Conservation (phyloP, 345 rosid genomes). For the Litchi chinensis region DNA sequence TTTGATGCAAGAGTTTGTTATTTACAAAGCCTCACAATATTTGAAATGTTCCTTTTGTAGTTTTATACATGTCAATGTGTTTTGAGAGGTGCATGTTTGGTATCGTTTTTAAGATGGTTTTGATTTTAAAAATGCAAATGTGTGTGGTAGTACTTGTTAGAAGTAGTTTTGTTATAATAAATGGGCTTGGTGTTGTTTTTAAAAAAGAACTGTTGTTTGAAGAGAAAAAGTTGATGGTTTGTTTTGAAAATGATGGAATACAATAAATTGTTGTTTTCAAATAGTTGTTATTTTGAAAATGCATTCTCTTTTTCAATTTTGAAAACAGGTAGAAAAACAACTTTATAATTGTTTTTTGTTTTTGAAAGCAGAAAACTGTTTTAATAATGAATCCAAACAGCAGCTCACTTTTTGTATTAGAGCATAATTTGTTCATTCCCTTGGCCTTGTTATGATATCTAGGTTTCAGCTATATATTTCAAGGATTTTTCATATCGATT, state of each 20-base stretch:
- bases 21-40: too few relatives aligned
- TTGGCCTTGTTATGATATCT: not conserved
- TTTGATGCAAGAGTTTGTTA: not conserved
- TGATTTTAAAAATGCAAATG: not conserved
- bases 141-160: not conserved
- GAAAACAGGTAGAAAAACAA: not conserved
- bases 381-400: not conserved
- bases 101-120: not conserved
- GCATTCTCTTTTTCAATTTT: too few relatives aligned
- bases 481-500: not conserved
- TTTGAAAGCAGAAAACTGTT: not conserved
- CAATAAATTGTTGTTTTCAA: too few relatives aligned
- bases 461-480: not conserved
- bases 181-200: not conserved
- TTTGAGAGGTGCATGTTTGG: not conserved
- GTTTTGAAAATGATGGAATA: too few relatives aligned
- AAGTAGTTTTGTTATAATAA: not conserved
- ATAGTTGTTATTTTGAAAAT: too few relatives aligned
- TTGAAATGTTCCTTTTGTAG: not conserved
- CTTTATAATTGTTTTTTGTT: not conserved
- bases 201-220: not conserved
- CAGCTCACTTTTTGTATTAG: not conserved
- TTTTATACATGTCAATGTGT: not conserved
- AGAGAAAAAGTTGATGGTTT: not conserved
- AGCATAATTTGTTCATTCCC: not conserved